phyloP scores from a whole-genome alignment of 192 early-diverging fungal species.

The Coemansia sp. region DNA sequence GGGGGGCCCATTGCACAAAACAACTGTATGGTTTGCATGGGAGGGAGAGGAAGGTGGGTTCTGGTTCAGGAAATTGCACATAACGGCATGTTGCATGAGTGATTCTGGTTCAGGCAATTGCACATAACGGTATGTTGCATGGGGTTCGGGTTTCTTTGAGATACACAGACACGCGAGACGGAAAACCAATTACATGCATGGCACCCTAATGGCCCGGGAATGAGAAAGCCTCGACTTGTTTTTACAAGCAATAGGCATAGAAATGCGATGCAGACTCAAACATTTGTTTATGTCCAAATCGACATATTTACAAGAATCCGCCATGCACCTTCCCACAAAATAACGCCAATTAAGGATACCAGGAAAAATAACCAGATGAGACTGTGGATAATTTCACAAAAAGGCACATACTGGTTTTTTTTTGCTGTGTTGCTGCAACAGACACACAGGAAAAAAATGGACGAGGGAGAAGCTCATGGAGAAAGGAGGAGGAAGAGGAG shows the following conservation, averaged over 20 bases:
- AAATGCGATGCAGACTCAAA: not conserved
- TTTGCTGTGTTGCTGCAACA: not conserved
- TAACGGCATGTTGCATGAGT: too few species aligned
- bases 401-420: too few species aligned
- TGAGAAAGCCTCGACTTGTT: not conserved
- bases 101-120: too few species aligned
- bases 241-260: not conserved
- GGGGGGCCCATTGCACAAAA: too few species aligned
- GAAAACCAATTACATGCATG: not conserved
- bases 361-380: not conserved
- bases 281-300: not conserved
- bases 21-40: too few species aligned
- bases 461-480: not conserved
- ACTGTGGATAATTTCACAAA: constrained; percentile 1
- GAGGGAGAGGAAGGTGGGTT: too few species aligned
- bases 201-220: not conserved
- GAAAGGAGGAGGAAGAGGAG: too few species aligned
- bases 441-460: not conserved
- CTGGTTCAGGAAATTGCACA: too few species aligned
- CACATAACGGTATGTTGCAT: too few species aligned
- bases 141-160: too few species aligned
- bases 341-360: constrained; percentile 7
- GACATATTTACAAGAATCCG: too few species aligned
- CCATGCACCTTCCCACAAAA: not conserved
- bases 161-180: too few species aligned